Base-by-base conservation (phyloP, 257 asterid species). In the Primulina tabacum region DNA sequence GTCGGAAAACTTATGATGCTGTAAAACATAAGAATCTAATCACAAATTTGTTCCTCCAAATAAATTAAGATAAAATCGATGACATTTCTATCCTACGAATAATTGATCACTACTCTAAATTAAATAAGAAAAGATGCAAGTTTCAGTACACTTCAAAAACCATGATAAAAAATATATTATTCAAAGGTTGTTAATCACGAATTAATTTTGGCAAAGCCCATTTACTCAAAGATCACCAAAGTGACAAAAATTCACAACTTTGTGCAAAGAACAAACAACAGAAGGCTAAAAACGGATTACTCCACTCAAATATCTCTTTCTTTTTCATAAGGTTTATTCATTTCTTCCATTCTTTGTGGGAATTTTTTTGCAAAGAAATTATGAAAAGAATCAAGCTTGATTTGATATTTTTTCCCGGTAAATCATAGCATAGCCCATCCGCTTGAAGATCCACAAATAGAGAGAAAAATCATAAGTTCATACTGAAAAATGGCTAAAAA, bases 21-120 rank as follows among this genome's bases (percentile, higher is more conserved):
- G 20, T 58, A 81, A 28, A 55, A 47, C 37, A 70, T 61, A 29
- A 75, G 60, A 38, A 70, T 34, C n/a, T 30, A 59, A 66, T 55
- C 7, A 59, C 58, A 67, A 60, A 62, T 53, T 21, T 50, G 68
- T 53, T 62, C 58, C 70, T 65, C 63, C 50, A 24, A 68, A 17
- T 29, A 75, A 74, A 60, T 58, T 21, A n/a, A 52, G 62, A 72
- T 64, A 65, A 71, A 14, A 65, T 37, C 2, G n/a, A 32, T 21
- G 32, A 38, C 38, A 58, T 52, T 32, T 37, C 17, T 30, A 32
- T 55, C 50, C 18, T 9, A 53, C 4, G 62, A 52, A 34, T 7
- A 18, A 60, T 10, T 30, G 37, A 62, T 53, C 17, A 71, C 17
- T 62, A 29, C 38, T 7, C 30, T 11, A 28, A 76, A 26, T 50